A percentile compares a stretch with the other conserved stretches of the same genome.
phyloP scores from a whole-genome alignment of 805 yeast genomes.

The Huiozyma sinensis region DNA sequence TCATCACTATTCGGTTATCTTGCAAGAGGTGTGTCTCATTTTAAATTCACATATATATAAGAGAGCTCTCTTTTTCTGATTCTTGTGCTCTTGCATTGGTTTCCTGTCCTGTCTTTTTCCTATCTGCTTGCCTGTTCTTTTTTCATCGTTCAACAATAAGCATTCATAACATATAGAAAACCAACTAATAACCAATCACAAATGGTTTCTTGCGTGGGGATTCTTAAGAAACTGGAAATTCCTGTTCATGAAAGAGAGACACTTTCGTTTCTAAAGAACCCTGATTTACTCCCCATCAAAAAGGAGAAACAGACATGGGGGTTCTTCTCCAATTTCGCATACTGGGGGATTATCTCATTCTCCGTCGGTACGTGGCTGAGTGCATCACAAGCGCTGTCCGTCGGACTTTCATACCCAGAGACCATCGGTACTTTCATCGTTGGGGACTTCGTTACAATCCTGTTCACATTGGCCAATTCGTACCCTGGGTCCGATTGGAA shows the following conservation, averaged over 20 bases:
- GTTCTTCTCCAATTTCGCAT: conserved; percentile 31
- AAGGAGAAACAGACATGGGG: conserved; percentile 30
- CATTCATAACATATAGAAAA: background rate
- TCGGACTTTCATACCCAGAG: conserved; percentile 37
- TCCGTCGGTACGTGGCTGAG: conserved; percentile 37
- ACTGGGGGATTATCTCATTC: conserved; percentile 37
- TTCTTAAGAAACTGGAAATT: conserved; percentile 19
- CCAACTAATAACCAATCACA: background rate
- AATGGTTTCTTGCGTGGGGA: background rate
- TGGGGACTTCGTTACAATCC: conserved; percentile 37
- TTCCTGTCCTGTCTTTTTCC: background rate
- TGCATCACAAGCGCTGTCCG: conserved; percentile 34
- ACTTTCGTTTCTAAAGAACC: conserved; percentile 25
- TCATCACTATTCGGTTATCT: no score
- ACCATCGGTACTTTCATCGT: conserved; percentile 36
- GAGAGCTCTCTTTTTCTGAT: no score
- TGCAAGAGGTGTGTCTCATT: no score
- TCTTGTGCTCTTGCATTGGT: no score
- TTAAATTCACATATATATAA: no score
- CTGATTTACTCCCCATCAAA: conserved; percentile 26
- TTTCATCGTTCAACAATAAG: background rate
- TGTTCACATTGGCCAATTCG: conserved; percentile 36
- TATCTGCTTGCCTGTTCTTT: background rate
- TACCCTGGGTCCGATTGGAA: conserved; percentile 41
- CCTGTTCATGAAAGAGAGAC: conserved; percentile 26